Evolutionary conservation across 257 asterid genomes (phyloP).

Genomic region (Anisodus tanguticus): DNA sequence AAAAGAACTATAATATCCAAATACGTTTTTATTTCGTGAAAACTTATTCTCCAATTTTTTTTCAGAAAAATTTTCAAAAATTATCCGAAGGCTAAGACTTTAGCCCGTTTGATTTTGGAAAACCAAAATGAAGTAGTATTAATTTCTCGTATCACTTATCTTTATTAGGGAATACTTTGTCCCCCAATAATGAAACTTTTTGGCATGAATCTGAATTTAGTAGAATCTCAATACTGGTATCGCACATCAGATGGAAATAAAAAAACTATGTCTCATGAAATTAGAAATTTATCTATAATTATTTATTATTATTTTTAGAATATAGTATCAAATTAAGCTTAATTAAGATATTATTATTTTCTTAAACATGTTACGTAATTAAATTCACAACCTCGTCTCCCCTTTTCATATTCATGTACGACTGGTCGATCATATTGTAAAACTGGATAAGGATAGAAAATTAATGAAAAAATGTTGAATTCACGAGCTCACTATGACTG

Average conservation of each 20-base stretch:
- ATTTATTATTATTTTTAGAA: background rate
- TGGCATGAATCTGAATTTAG: no score
- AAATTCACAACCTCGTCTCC: background rate
- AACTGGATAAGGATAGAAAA: slow-evolving; percentile 8
- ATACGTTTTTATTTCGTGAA: background rate
- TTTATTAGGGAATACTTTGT: background rate
- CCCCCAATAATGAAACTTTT: no score
- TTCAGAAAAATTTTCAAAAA: no score
- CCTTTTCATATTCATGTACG: background rate
- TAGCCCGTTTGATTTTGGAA: no score
- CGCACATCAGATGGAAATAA: no score
- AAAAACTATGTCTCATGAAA: background rate
- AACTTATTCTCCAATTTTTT: background rate
- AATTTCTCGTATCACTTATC: background rate
- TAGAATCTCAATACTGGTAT: no score
- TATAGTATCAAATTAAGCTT: no score
- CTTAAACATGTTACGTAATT: no score
- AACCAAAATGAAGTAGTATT: no score
- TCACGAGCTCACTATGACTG: slow-evolving; percentile 40
- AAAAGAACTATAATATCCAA: background rate
- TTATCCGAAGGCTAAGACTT: no score
- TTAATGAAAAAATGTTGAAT: background rate
- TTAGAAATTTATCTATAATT: background rate
- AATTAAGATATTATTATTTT: no score
- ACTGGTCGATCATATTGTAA: background rate